Conservation (phyloP, 352 stramenopile species). For the Peronospora destructor region DNA sequence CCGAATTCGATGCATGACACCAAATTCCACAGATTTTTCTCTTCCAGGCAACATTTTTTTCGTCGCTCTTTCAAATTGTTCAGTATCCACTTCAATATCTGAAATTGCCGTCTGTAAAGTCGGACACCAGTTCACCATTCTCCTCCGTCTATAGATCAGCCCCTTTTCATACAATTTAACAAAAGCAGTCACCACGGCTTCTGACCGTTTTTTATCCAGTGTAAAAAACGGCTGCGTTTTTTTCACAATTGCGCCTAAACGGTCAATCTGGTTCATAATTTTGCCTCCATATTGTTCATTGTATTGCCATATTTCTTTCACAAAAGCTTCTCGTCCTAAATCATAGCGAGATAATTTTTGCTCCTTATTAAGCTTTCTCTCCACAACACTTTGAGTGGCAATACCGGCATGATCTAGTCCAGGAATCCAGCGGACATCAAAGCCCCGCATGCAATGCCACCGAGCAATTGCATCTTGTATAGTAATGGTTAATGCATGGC, state of each 20-base stretch:
- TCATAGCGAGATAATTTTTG: constrained; percentile 87
- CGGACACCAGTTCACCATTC: constrained; percentile 98
- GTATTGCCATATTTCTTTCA: constrained; percentile 96
- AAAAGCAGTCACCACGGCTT: constrained; percentile 60
- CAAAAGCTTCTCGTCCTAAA: constrained; percentile 94
- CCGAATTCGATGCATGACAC: constrained; percentile 75
- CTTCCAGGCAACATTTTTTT: constrained; percentile 71
- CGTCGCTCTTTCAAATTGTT: constrained; percentile 91
- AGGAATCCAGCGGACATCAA: constrained; percentile 95
- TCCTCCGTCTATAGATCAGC: constrained; percentile 92
- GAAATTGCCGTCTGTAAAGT: constrained; percentile 93
- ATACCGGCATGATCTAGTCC: constrained; percentile 98
- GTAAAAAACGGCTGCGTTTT: constrained; percentile 97
- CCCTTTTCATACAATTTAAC: constrained; percentile 93
- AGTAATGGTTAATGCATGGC: constrained; percentile 94
- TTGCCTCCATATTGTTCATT: constrained; percentile 95
- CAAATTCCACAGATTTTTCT: constrained; percentile 65
- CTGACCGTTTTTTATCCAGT: constrained; percentile 92
- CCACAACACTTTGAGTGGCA: constrained; percentile 97
- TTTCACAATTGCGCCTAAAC: constrained; percentile 93
- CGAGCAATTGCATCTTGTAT: constrained; percentile 96
- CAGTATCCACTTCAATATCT: constrained; percentile 96
- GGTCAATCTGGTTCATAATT: constrained; percentile 94
- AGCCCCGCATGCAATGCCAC: constrained; percentile 98
- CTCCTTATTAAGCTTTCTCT: constrained; percentile 97